Evolutionary conservation across 1,284 basidiomycete genomes (phyloP), one percentile per base, ranked within the genome.

Genomic region (Moesziomyces aphidis): DNA sequence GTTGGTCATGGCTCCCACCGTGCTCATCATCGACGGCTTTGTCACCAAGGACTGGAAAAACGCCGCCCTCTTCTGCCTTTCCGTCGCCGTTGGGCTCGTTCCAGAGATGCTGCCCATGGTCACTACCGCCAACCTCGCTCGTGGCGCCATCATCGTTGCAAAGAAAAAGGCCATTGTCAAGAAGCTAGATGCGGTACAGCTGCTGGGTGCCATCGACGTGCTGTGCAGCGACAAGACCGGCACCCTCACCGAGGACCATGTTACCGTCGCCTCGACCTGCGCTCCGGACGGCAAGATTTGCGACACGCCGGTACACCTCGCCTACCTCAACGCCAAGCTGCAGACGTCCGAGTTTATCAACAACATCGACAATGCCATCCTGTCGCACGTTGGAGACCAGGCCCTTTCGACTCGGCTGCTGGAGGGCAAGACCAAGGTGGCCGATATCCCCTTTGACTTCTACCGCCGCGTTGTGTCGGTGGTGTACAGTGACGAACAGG

Each of bases 21-120:
- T 53, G 17, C 24, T 53, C 22, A 19, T 53, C 39, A 53, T 53
- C 22, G 51, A 53, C 24, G 51, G 51, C n/a, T 53, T 53, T 23
- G 51, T 53, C 23, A 43, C 51, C 39, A 43, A 53, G 39, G 51
- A 53, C 51, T 53, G 51, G 51, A 53, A 53, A 23, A 53, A 53
- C 23, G 51, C 51, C 43, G 51, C 51, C 22, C 23, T 53, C 34
- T 53, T 53, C 42, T 53, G 51, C 24, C 51, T 53, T 13, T 53
- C 51, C 7, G 51, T 53, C 22, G 51, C 51, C 17, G 51, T 53
- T 22, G 51, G 51, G n/a, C 42, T 53, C 11, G 51, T 53, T 6
- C 51, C 51, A 36, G 51, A 53, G 22, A 53, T 53, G 51, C 51
- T 53, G 17, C 51, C 51, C 23, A 53, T 53, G 51, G 51, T 53